A percentile compares a stretch with the other conserved stretches of the same genome.
Conservation (phyloP, 306 rosid species). For the Cicer bijugum region DNA sequence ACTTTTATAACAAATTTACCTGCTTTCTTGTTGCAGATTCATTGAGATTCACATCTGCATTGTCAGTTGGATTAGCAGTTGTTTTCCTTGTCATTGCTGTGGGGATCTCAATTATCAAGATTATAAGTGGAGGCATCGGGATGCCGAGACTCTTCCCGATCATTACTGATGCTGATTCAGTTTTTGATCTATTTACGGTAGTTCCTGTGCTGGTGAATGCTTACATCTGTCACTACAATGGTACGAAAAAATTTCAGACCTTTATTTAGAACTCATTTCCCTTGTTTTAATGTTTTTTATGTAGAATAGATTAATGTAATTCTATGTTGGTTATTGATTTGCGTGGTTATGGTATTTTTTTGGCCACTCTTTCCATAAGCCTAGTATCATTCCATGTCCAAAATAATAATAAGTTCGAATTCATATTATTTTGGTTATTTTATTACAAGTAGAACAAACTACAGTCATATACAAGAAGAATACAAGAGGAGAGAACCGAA, state of each 20-base stretch:
- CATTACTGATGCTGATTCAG: constrained; percentile 59
- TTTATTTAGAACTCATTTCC: constrained; percentile 19
- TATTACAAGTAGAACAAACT: too few species aligned
- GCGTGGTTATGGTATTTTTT: constrained; percentile 6
- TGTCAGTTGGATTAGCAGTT: constrained; percentile 83
- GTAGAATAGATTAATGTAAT: neutral
- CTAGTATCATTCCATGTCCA: neutral
- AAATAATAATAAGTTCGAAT: too few species aligned
- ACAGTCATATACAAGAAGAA: too few species aligned
- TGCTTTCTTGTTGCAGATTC: constrained; percentile 73
- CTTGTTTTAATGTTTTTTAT: constrained; percentile 26
- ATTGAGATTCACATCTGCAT: constrained; percentile 80
- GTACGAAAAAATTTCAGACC: constrained; percentile 51
- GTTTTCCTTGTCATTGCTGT: constrained; percentile 81
- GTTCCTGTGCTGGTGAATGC: constrained; percentile 86
- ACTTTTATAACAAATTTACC: constrained; percentile 9
- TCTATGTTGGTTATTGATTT: constrained; percentile 4
- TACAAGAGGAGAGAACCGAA: too few species aligned
- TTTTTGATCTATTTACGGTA: constrained; percentile 71
- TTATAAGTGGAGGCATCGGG: constrained; percentile 64
- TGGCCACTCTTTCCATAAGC: neutral
- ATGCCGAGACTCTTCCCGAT: constrained; percentile 82
- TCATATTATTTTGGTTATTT: too few species aligned
- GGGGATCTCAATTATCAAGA: constrained; percentile 78
- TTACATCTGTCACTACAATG: constrained; percentile 84